Evolutionary conservation across 1,284 basidiomycete genomes (phyloP).

Genomic region (Boletus nobilissimus): DNA sequence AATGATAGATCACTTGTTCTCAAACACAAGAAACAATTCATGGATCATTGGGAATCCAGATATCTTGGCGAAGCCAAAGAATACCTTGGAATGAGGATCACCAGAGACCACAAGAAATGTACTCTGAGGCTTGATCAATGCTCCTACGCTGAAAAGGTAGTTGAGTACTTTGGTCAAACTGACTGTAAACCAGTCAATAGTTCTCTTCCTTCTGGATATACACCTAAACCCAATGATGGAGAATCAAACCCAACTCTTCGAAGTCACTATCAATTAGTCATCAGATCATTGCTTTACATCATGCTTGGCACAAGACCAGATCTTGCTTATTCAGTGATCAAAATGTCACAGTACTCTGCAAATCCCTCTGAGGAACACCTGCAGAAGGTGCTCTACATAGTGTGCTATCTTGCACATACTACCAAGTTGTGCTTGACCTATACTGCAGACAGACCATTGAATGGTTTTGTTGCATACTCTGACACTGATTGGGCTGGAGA

Average conservation of each 20-base stretch:
- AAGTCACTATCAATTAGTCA: not conserved
- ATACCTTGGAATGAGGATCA: constrained; percentile 1
- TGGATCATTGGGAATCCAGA: not conserved
- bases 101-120: not conserved
- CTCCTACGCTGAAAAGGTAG: not conserved
- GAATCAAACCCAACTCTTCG: not conserved
- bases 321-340: not conserved
- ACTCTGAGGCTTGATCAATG: not conserved
- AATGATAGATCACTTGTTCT: not conserved
- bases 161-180: not conserved
- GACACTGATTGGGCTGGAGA: not conserved
- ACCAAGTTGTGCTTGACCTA: not conserved
- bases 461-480: not conserved
- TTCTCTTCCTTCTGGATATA: not conserved
- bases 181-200: not conserved
- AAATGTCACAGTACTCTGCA: not conserved
- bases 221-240: too few relatives aligned
- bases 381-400: not conserved
- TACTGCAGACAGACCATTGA: not conserved
- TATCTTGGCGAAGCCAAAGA: not conserved
- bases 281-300: not conserved
- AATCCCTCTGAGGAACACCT: not conserved
- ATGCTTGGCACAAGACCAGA: constrained; percentile 2
- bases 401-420: not conserved
- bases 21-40: not conserved